Conservation (phyloP, 768 basidiomycete genomes). For the Tricholoma flavovirens region DNA sequence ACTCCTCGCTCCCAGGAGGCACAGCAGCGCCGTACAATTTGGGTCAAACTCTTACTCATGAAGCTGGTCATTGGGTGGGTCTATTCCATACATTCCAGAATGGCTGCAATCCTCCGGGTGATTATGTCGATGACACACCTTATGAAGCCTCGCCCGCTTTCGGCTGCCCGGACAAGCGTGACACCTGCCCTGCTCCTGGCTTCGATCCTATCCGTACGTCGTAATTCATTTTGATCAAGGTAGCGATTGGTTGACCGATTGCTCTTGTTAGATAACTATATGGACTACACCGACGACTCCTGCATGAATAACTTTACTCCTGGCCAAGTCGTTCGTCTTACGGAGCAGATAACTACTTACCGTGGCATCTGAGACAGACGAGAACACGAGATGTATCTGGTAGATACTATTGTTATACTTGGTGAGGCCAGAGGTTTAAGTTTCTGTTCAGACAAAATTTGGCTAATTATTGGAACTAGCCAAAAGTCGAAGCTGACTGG, state of each 20-base stretch:
- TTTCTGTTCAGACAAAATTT: too few relatives aligned
- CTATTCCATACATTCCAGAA: constrained; percentile 57
- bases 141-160: constrained; percentile 27
- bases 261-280: constrained; percentile 36
- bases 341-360: constrained; percentile 39
- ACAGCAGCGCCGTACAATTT: constrained; percentile 36
- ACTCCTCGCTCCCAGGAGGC: constrained; percentile 40
- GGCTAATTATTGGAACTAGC: too few relatives aligned
- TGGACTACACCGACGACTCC: constrained; percentile 48
- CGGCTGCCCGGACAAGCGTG: too few relatives aligned
- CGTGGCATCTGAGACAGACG: constrained; percentile 28
- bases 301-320: constrained; percentile 47
- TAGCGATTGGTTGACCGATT: background rate
- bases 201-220: constrained; percentile 36
- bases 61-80: constrained; percentile 58
- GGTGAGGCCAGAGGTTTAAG: too few relatives aligned
- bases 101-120: constrained; percentile 35
- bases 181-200: too few relatives aligned
- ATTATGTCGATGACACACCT: constrained; percentile 42
- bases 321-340: constrained; percentile 37
- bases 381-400: background rate
- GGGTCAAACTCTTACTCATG: constrained; percentile 47
- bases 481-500: too few relatives aligned
- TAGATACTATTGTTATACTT: too few relatives aligned
- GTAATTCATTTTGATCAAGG: background rate